A percentile compares a stretch with the other conserved stretches of the same genome.
phyloP scores from a whole-genome alignment of 129 eudicot species.

The Centella asiatica region DNA sequence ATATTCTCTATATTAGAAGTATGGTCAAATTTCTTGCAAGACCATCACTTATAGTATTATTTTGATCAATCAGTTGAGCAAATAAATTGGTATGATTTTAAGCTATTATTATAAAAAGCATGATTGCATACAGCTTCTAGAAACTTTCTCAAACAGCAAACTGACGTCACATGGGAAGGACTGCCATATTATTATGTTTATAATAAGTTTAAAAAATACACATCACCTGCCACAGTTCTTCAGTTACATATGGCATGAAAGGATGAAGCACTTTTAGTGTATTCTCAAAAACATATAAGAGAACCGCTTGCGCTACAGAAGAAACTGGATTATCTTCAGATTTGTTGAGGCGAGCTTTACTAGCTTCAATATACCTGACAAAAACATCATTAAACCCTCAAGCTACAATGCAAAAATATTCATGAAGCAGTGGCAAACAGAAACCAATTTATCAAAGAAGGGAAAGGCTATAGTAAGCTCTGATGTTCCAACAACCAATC shows the following conservation, averaged over 20 bases:
- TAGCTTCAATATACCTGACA: constrained; percentile 94
- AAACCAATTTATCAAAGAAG: neutral
- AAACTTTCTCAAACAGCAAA: neutral
- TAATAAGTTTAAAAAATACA: neutral
- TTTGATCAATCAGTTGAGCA: too few relatives aligned
- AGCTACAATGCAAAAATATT: neutral
- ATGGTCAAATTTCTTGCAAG: too few relatives aligned
- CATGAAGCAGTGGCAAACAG: neutral
- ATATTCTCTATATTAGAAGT: too few relatives aligned
- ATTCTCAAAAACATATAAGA: constrained; percentile 75
- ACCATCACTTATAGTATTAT: too few relatives aligned
- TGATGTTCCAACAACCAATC: neutral
- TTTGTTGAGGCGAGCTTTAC: constrained; percentile 86
- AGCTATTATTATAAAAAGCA: neutral
- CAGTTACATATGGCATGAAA: constrained; percentile 97
- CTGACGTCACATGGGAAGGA: neutral
- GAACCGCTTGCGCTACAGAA: constrained; percentile 73
- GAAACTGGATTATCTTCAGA: constrained; percentile 42
- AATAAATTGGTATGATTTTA: neutral
- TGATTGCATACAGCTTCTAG: too few relatives aligned
- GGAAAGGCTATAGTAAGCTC: neutral
- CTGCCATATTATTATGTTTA: neutral
- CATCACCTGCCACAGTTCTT: constrained; percentile 90
- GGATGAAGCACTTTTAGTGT: constrained; percentile 83
- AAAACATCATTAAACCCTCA: neutral